Evolutionary conservation across 345 rosid genomes (phyloP).

Genomic region (Citrus unshiu): DNA sequence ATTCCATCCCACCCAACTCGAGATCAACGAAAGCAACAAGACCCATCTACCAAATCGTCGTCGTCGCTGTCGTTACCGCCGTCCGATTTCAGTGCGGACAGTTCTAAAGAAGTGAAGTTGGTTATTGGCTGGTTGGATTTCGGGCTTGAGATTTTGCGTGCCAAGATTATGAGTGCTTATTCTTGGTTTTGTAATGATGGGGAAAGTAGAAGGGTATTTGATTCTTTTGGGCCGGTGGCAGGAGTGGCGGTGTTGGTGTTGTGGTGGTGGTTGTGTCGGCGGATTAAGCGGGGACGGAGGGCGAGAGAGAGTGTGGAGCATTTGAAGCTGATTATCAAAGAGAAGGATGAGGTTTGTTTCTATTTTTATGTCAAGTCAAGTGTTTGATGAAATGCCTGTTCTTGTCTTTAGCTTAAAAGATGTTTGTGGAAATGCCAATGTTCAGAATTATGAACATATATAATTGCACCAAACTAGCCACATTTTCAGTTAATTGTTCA

Average conservation of each 20-base stretch:
- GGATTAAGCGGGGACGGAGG: constrained; percentile 23
- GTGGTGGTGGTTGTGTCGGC: constrained; percentile 44
- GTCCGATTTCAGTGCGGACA: background rate
- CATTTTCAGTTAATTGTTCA: background rate
- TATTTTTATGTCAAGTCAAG: background rate
- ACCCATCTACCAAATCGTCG: constrained; percentile 1
- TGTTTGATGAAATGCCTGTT: constrained; percentile 26
- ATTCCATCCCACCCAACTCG: constrained; percentile 14
- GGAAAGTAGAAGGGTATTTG: background rate
- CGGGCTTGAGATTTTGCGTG: constrained; percentile 21
- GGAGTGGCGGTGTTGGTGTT: constrained; percentile 23
- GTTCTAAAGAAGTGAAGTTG: background rate
- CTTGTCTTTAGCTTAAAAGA: background rate
- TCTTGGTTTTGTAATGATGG: constrained; percentile 1
- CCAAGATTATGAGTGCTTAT: constrained; percentile 22
- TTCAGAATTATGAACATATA: background rate
- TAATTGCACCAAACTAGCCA: background rate
- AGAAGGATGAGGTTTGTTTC: constrained; percentile 43
- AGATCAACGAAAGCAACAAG: background rate
- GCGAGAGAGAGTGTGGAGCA: constrained; percentile 16
- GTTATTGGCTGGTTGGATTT: constrained; percentile 26
- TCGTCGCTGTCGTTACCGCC: background rate
- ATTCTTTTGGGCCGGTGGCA: constrained; percentile 20
- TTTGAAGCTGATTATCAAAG: constrained; percentile 30
- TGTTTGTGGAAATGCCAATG: constrained; percentile 24